A percentile compares a stretch with the other conserved stretches of the same genome.
These are phyloP conservation scores for Linnemannia hyalina DNA, from an alignment of 192 early-diverging fungal species.

Conservation along the genomic window DNA sequence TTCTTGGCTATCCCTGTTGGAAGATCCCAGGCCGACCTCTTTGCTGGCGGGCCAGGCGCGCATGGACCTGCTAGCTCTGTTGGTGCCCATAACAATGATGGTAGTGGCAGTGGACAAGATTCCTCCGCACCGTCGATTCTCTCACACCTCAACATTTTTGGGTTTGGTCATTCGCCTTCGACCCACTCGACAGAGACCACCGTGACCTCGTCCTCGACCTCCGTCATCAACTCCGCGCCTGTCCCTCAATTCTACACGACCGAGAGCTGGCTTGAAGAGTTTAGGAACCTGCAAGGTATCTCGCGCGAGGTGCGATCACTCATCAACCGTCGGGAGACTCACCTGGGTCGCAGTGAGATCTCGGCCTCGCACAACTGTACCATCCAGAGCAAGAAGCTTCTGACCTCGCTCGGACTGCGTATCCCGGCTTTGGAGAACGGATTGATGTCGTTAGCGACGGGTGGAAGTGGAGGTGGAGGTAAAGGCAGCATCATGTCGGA, in stretches of 20 bases:
- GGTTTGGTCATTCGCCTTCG: slow-evolving; percentile 50
- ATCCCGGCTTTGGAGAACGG: slow-evolving; percentile 67
- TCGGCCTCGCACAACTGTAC: slow-evolving; percentile 82
- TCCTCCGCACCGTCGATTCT: slow-evolving; percentile 26
- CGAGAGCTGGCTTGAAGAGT: slow-evolving; percentile 87
- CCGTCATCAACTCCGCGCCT: slow-evolving; percentile 20
- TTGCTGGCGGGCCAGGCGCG: slow-evolving; percentile 16
- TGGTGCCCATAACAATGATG: slow-evolving; percentile 4
- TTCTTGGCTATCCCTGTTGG: slow-evolving; percentile 80
- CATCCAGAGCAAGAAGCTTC: slow-evolving; percentile 80
- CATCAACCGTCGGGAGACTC: slow-evolving; percentile 80
- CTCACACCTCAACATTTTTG: slow-evolving; percentile 53
- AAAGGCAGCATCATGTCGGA: slow-evolving; percentile 70
- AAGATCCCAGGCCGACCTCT: slow-evolving; percentile 48
- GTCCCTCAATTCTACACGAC: slow-evolving; percentile 67
- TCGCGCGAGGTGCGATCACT: slow-evolving; percentile 81
- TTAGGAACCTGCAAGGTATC: slow-evolving; percentile 68
- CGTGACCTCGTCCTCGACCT: slow-evolving; percentile 9
- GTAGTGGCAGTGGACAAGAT: neutral
- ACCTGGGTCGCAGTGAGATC: slow-evolving; percentile 79
- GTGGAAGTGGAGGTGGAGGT: slow-evolving; percentile 38
- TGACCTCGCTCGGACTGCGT: slow-evolving; percentile 64
- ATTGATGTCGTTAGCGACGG: slow-evolving; percentile 64
- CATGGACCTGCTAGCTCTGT: neutral
- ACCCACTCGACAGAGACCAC: slow-evolving; percentile 28